phyloP scores from a whole-genome alignment of 371 early-diverging fungal species.

The Polyrhizophydium stewartii region DNA sequence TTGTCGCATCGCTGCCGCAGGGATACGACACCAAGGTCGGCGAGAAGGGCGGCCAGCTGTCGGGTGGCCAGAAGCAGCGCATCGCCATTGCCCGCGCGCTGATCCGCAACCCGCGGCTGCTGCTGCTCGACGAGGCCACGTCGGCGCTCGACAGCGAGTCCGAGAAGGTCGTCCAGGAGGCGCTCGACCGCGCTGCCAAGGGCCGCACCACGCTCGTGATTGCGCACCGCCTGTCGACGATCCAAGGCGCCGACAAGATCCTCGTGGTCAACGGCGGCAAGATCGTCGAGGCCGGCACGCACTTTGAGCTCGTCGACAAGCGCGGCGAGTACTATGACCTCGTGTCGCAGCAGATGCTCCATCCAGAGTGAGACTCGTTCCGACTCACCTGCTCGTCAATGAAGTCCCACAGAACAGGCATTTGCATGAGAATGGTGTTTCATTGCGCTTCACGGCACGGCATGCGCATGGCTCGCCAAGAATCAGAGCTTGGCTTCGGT shows the following conservation, averaged over 20 bases:
- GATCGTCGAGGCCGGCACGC: slow-evolving; percentile 80
- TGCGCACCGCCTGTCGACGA: slow-evolving; percentile 67
- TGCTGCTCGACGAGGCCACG: slow-evolving; percentile 60
- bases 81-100: slow-evolving; percentile 50
- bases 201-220: slow-evolving; percentile 52
- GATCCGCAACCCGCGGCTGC: slow-evolving; percentile 41
- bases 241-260: slow-evolving; percentile 80
- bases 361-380: too few species aligned
- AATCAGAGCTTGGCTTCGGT: background rate
- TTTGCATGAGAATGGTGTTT: too few species aligned
- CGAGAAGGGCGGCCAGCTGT: slow-evolving; percentile 33
- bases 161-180: slow-evolving; percentile 86
- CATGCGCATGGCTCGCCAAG: background rate
- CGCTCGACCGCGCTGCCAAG: slow-evolving; percentile 68
- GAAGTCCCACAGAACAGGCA: too few species aligned
- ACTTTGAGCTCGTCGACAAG: slow-evolving; percentile 58
- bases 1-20: slow-evolving; percentile 25
- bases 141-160: slow-evolving; percentile 61
- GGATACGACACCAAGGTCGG: slow-evolving; percentile 60
- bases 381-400: too few species aligned
- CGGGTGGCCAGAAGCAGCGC: slow-evolving; percentile 48
- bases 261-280: slow-evolving; percentile 56
- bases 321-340: slow-evolving; percentile 33
- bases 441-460: too few species aligned
- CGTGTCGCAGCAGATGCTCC: slow-evolving; percentile 24